phyloP scores from a whole-genome alignment of 371 early-diverging fungal species.

The Blakeslea trispora region DNA sequence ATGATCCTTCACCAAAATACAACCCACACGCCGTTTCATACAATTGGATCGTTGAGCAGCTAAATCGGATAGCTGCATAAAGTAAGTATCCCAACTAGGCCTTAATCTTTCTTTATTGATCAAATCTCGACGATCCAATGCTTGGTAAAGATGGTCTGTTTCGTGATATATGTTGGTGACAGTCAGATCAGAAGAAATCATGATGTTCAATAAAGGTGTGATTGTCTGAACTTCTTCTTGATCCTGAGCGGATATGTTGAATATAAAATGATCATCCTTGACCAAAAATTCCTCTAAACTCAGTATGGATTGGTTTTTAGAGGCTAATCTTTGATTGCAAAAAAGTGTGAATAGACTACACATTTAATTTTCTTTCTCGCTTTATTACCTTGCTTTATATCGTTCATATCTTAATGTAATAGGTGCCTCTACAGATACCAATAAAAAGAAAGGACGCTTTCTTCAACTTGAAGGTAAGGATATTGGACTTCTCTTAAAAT shows the following conservation, averaged over 20 bases:
- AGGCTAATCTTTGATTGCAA: conserved; percentile 2
- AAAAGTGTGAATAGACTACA: too few relatives aligned
- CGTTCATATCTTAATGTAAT: conserved; percentile 67
- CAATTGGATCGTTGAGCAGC: conserved; percentile 87
- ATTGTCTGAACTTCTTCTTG: conserved; percentile 2
- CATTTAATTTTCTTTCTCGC: not conserved
- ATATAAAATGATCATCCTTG: conserved; percentile 44
- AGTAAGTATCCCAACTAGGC: conserved; percentile 96
- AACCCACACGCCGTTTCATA: conserved; percentile 98
- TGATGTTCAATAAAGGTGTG: conserved; percentile 38
- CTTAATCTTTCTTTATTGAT: conserved; percentile 73
- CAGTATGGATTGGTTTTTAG: not conserved
- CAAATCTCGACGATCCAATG: conserved; percentile 57
- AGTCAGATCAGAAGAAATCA: conserved; percentile 58
- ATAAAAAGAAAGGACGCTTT: conserved; percentile 87
- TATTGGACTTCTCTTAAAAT: not conserved
- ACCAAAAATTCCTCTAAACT: conserved; percentile 38
- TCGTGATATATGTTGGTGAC: conserved; percentile 61
- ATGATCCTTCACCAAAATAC: conserved; percentile 88
- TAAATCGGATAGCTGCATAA: conserved; percentile 93
- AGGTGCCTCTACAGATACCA: conserved; percentile 86
- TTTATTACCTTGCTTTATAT: conserved; percentile 36
- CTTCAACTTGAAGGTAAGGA: conserved; percentile 28
- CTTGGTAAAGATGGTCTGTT: conserved; percentile 33
- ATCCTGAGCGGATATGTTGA: conserved; percentile 30